These are phyloP conservation scores for Huntiella decipiens DNA, from an alignment of 2,329 filamentous ascomycete species.

Conservation along the genomic window DNA sequence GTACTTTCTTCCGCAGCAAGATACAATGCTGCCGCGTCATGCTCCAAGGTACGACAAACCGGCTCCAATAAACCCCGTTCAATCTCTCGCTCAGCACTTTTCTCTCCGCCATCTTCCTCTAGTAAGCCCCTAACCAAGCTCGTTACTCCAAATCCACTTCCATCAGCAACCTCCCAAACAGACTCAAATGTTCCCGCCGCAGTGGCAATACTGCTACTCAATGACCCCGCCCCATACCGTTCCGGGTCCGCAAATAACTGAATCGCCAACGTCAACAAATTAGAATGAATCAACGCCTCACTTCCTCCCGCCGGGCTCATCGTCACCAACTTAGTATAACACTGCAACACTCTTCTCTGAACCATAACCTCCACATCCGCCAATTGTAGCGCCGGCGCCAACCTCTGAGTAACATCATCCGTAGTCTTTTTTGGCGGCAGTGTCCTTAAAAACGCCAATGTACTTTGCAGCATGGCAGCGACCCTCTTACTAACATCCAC, in stretches of 20 bases:
- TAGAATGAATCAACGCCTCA: conserved; percentile 77
- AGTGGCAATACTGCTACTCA: conserved; percentile 82
- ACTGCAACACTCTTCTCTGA: conserved; percentile 78
- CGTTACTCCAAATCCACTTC: conserved; percentile 84
- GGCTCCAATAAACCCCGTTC: conserved; percentile 46
- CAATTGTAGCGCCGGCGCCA: conserved; percentile 72
- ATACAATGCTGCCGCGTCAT: conserved; percentile 74
- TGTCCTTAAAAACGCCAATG: conserved; percentile 70
- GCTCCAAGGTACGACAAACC: conserved; percentile 66
- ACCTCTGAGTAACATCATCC: conserved; percentile 67
- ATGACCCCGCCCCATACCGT: conserved; percentile 63
- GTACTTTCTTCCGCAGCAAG: conserved; percentile 15
- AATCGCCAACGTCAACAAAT: conserved; percentile 72
- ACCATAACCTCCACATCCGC: conserved; percentile 88
- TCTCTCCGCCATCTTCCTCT: conserved; percentile 23
- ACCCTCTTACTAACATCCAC: conserved; percentile 87
- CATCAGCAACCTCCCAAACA: conserved; percentile 88
- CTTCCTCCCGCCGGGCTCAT: conserved; percentile 69
- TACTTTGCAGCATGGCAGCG: conserved; percentile 87
- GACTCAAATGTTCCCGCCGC: conserved; percentile 80
- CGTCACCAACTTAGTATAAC: conserved; percentile 79
- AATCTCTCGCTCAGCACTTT: conserved; percentile 43
- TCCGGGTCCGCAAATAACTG: conserved; percentile 87
- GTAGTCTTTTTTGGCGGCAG: conserved; percentile 67
- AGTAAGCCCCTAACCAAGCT: conserved; percentile 49